Conservation (phyloP, 1,284 basidiomycete genomes). For the Butyriboletus appendiculatus region DNA sequence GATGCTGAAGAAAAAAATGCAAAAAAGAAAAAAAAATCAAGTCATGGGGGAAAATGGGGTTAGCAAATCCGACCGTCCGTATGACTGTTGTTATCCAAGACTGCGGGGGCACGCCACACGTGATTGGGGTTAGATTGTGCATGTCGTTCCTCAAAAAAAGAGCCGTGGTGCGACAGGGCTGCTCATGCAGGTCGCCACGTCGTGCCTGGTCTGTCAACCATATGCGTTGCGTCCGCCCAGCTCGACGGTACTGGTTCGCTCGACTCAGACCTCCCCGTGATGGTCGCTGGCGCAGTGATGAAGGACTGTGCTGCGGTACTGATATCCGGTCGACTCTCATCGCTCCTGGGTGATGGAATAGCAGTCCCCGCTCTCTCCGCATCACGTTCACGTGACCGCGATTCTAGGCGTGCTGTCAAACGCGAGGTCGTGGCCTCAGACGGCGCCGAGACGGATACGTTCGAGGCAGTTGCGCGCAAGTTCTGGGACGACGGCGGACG, state of each 20-base stretch:
- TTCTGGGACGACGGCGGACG: slow-evolving; percentile 22
- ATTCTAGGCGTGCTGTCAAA: slow-evolving; percentile 17
- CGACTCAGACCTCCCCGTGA: slow-evolving; percentile 48
- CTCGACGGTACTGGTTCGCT: slow-evolving; percentile 33
- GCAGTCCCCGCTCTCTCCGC: slow-evolving; percentile 16
- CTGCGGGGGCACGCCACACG: neutral
- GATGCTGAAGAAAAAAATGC: slow-evolving; percentile 20
- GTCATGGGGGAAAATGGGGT: neutral
- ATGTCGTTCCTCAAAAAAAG: neutral
- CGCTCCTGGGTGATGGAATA: slow-evolving; percentile 16
- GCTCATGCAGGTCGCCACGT: slow-evolving; percentile 28
- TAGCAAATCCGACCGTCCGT: slow-evolving; percentile 14
- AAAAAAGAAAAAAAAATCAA: neutral
- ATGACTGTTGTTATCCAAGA: slow-evolving; percentile 17
- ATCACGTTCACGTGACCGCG: slow-evolving; percentile 14
- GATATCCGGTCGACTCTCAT: slow-evolving; percentile 54
- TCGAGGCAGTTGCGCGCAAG: slow-evolving; percentile 16
- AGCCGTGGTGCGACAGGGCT: too few relatives aligned
- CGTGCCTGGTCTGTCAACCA: slow-evolving; percentile 39
- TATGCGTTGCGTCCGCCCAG: slow-evolving; percentile 42
- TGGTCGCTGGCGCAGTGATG: slow-evolving; percentile 59
- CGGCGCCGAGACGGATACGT: slow-evolving; percentile 25
- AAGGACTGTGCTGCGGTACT: slow-evolving; percentile 69
- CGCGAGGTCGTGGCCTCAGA: slow-evolving; percentile 29
- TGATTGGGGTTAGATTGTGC: neutral